Conservation (phyloP, 1,284 basidiomycete species). For the Chiua sp. region DNA sequence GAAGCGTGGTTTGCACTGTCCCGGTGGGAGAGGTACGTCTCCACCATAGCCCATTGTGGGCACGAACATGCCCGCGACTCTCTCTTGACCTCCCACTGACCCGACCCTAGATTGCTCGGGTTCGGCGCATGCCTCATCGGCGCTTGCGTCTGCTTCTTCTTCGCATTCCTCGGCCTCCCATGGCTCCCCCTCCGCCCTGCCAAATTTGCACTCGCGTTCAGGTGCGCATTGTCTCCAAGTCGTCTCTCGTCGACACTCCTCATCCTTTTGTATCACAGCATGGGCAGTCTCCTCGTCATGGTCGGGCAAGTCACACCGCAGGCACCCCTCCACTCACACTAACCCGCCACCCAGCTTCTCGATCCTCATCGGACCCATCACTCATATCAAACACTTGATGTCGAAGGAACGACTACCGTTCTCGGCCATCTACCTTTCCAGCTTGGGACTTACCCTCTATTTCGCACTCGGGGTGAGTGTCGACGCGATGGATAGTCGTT, state of each 20-base stretch:
- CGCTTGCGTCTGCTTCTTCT: constrained; percentile 93
- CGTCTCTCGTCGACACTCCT: no score
- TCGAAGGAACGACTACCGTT: constrained; percentile 90
- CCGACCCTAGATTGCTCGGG: constrained; percentile 74
- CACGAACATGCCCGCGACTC: no score
- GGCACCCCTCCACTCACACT: neutral
- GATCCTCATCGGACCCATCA: constrained; percentile 82
- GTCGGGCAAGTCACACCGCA: constrained; percentile 69
- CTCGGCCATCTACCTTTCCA: constrained; percentile 82
- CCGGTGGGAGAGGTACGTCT: constrained; percentile 82
- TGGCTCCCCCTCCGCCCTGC: constrained; percentile 82
- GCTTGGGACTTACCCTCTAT: constrained; percentile 84
- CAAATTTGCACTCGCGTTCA: constrained; percentile 91
- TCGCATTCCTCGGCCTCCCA: constrained; percentile 92
- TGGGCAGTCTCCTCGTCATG: constrained; percentile 88
- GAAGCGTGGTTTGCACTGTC: constrained; percentile 96
- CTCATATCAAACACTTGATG: constrained; percentile 89
- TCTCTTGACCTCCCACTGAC: no score
- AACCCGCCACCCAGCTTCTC: constrained; percentile 83
- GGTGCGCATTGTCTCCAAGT: no score
- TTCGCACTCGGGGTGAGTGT: constrained; percentile 82
- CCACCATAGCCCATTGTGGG: neutral
- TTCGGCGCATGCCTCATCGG: constrained; percentile 92
- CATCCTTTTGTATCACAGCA: constrained; percentile 46
- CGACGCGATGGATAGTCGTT: neutral